These are phyloP conservation scores for Botrytis squamosa DNA, from an alignment of 2,329 filamentous ascomycete genomes.

Conservation along the genomic window DNA sequence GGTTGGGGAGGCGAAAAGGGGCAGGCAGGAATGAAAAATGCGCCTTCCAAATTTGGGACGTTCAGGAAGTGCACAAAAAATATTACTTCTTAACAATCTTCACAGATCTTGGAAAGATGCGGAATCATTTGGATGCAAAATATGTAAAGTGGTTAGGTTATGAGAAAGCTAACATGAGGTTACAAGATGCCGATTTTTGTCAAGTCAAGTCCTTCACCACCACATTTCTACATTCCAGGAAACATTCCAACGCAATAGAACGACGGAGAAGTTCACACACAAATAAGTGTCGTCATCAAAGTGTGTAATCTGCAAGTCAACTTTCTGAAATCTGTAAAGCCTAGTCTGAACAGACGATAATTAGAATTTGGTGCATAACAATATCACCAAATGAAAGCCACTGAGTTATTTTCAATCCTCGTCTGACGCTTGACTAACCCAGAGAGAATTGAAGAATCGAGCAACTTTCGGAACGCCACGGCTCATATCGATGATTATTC, in stretches of 20 bases:
- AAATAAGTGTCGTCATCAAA: accelerated
- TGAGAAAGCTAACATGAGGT: not conserved
- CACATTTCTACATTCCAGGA: not conserved
- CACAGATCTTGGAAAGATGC: too few species aligned
- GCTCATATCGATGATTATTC: not conserved
- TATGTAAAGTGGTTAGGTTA: not conserved
- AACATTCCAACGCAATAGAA: not conserved
- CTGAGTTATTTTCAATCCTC: too few species aligned
- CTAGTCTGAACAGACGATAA: not conserved
- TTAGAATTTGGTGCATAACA: too few species aligned
- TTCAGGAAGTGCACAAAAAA: not conserved
- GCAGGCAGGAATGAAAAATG: not conserved
- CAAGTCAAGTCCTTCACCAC: not conserved
- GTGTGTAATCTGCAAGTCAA: accelerated
- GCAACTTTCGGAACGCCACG: not conserved
- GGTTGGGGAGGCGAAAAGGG: not conserved
- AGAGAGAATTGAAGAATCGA: not conserved
- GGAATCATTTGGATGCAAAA: not conserved
- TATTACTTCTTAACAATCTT: not conserved
- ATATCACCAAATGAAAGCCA: too few species aligned
- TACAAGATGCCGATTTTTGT: not conserved
- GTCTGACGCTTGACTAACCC: too few species aligned
- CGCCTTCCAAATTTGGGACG: not conserved
- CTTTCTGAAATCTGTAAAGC: accelerated
- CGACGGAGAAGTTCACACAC: too few species aligned